These are phyloP conservation scores for Whalleya microplaca DNA, from an alignment of 2,329 filamentous ascomycete genomes.

Conservation along the genomic window DNA sequence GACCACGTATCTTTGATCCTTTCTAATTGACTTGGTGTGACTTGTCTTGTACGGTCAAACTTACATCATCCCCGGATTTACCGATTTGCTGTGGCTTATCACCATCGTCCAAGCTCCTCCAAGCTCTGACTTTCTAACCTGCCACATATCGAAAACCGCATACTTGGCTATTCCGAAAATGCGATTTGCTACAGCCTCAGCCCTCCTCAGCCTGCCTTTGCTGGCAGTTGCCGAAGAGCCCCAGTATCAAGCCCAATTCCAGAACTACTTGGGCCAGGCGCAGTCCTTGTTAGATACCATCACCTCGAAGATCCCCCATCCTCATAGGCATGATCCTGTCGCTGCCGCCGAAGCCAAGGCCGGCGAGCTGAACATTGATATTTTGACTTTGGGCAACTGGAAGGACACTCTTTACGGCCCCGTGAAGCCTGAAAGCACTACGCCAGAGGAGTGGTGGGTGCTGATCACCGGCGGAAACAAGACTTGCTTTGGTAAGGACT, in stretches of 20 bases:
- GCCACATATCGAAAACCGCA: slow-evolving; percentile 11
- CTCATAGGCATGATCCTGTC: slow-evolving; percentile 45
- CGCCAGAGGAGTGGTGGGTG: slow-evolving; percentile 77
- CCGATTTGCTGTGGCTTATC: neutral
- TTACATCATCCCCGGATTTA: neutral
- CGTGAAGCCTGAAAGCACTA: slow-evolving; percentile 60
- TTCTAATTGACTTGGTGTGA: neutral
- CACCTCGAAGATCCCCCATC: slow-evolving; percentile 54
- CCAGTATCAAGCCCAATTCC: slow-evolving; percentile 66
- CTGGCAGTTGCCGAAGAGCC: slow-evolving; percentile 58
- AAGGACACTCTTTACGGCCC: slow-evolving; percentile 67
- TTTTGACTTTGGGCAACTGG: slow-evolving; percentile 72
- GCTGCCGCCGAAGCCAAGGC: slow-evolving; percentile 54
- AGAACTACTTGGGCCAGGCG: slow-evolving; percentile 65
- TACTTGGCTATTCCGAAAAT: slow-evolving; percentile 44
- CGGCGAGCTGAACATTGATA: slow-evolving; percentile 55
- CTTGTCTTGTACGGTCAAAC: neutral
- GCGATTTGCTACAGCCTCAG: slow-evolving; percentile 58
- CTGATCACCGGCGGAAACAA: slow-evolving; percentile 76
- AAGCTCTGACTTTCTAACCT: slow-evolving; percentile 11
- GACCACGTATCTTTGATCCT: neutral
- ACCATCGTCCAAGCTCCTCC: neutral
- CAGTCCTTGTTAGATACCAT: slow-evolving; percentile 58
- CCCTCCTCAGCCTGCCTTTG: slow-evolving; percentile 59
- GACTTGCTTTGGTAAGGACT: slow-evolving; percentile 69